Evolutionary conservation across 2,329 filamentous ascomycete genomes (phyloP).

Genomic region (Talaromyces funiculosus): DNA sequence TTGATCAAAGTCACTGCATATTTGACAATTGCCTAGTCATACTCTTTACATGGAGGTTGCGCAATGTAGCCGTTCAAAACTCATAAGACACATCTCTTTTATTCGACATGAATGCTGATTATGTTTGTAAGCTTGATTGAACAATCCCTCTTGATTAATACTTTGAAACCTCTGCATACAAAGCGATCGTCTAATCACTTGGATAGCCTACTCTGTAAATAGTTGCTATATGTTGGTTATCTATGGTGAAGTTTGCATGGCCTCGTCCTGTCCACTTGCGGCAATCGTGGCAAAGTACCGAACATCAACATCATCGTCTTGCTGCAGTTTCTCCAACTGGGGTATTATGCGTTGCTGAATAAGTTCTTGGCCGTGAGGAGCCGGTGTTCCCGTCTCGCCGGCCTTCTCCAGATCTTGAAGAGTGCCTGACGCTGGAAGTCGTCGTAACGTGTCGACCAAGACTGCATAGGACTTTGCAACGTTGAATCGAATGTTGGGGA

Average conservation of each 20-base stretch:
- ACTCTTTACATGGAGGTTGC: conserved; percentile 5
- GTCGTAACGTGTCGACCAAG: conserved; percentile 84
- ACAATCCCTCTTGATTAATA: conserved; percentile 16
- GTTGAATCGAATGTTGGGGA: conserved; percentile 99
- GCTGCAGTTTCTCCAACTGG: conserved; percentile 88
- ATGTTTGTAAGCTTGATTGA: conserved; percentile 33
- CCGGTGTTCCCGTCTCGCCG: conserved; percentile 52
- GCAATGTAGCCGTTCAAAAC: conserved; percentile 11
- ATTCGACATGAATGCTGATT: conserved; percentile 28
- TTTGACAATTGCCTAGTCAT: not conserved
- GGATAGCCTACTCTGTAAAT: not conserved
- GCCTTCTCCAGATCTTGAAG: conserved; percentile 79
- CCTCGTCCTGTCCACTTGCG: conserved; percentile 52
- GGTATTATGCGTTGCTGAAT: conserved; percentile 83
- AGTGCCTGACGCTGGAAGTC: conserved; percentile 82
- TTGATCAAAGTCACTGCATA: not conserved
- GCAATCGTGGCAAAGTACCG: conserved; percentile 95
- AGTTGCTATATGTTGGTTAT: conserved; percentile 4
- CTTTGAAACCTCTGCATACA: conserved; percentile 18
- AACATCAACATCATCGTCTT: conserved; percentile 96
- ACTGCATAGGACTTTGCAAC: conserved; percentile 95
- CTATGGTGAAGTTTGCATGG: conserved; percentile 50
- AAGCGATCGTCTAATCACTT: not conserved
- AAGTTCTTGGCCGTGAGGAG: conserved; percentile 67
- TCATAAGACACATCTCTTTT: conserved; percentile 31